Evolutionary conservation across 495 filamentous ascomycete genomes (phyloP).

Genomic region (Neurospora sublineolata): DNA sequence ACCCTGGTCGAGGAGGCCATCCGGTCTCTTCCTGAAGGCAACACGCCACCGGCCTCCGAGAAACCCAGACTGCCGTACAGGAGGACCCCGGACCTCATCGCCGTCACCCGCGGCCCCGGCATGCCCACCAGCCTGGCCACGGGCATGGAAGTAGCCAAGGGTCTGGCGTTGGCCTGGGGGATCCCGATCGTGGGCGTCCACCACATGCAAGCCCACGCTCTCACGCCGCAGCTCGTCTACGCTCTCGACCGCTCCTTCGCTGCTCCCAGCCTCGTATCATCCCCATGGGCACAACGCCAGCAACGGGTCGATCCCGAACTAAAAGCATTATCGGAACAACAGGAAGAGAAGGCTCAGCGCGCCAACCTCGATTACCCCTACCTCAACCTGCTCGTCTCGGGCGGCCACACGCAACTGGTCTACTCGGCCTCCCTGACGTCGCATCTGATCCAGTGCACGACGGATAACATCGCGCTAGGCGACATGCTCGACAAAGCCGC

Average conservation of each 20-base stretch:
- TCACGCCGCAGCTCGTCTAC: constrained; percentile 72
- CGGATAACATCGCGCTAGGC: constrained; percentile 67
- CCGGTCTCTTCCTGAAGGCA: constrained; percentile 33
- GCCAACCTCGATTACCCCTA: constrained; percentile 58
- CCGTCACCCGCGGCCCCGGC: constrained; percentile 80
- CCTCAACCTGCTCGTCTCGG: constrained; percentile 79
- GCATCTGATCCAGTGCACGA: constrained; percentile 61
- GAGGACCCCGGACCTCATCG: constrained; percentile 63
- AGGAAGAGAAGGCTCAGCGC: background rate
- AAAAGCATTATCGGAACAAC: background rate
- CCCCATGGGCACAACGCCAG: background rate
- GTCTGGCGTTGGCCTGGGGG: constrained; percentile 70
- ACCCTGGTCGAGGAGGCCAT: constrained; percentile 55
- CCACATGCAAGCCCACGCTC: constrained; percentile 93
- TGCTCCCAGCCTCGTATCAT: background rate
- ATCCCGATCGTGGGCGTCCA: constrained; percentile 75
- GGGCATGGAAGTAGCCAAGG: constrained; percentile 80
- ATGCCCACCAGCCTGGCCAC: constrained; percentile 65
- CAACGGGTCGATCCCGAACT: background rate
- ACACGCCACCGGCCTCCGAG: background rate
- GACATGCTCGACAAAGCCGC: constrained; percentile 78
- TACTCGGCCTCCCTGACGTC: constrained; percentile 50
- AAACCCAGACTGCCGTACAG: background rate
- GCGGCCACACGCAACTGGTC: constrained; percentile 82
- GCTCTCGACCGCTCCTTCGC: constrained; percentile 35